Base-by-base conservation (phyloP, 2,329 filamentous ascomycete genomes). In the Ascochyta koolunga region DNA sequence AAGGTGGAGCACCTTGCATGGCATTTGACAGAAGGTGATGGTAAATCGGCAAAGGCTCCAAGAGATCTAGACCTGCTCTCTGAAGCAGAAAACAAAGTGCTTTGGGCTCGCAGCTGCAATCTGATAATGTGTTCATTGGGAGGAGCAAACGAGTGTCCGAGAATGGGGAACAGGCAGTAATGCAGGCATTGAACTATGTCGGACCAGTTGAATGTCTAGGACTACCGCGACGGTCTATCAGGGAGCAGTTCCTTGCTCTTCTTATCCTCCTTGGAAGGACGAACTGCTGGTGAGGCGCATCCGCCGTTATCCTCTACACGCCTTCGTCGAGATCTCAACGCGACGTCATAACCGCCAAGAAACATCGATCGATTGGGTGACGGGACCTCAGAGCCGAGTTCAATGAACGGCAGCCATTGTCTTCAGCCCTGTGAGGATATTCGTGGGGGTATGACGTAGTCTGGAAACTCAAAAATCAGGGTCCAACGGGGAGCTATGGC, bases 371-470 rank as follows among this genome's bases (percentile, higher is more conserved):
- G 37, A 40, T 27, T 36, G 38, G 21, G 29, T 22, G 39, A 13
- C 27, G 24, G 37, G 31, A 36, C 31, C 25, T 24, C 29, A 36
- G 22, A 31, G 16, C 40, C 39, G 32, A 24, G 13, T 27, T 18
- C 10, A 13, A 8, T 9, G 35, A 22, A 18, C 22, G 33, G 22
- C 15, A 43, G 15, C 38, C 38, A 22, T 49, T 42, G 38, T 32
- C 18, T n/a, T 42, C 42, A 47, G 53, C 53, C 53, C 47, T 47
- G 27, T 42, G 16, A 18, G 60, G 51, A 50, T 60, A 56, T 62
- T 54, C 47, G 15, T n/a, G 15, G 16, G 37, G 61, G 16, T 46
- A 61, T 67, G 65, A 67, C 63, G 63, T 67, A 54, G 16, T 2
- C 7, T 16, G 27, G 11, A 33, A 33, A 48, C 42, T 50, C 36